Conservation (phyloP, 1,284 basidiomycete species). For the Phellopilus nigrolimitatus region DNA sequence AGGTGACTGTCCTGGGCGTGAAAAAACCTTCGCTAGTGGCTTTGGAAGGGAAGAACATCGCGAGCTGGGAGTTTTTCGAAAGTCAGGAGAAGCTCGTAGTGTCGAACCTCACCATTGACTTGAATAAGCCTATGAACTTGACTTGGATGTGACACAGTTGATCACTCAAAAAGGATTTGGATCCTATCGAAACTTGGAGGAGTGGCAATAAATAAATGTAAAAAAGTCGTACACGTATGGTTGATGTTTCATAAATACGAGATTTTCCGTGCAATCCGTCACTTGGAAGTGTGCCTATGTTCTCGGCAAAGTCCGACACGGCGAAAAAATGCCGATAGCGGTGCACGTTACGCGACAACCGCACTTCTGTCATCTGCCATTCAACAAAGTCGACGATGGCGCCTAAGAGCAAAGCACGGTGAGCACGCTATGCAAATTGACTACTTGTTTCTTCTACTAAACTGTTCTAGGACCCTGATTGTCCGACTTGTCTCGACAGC, state of each 20-base stretch:
- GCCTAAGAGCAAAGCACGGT: not conserved
- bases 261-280: too few species aligned
- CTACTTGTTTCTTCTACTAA: not conserved
- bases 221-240: too few species aligned
- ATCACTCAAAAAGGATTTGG: too few species aligned
- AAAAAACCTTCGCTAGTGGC: constrained; percentile 31
- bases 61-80: constrained; percentile 33
- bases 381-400: not conserved
- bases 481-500: constrained; percentile 86
- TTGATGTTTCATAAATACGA: too few species aligned
- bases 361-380: too few species aligned
- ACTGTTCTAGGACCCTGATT: constrained; percentile 57
- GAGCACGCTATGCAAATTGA: not conserved
- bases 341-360: too few species aligned
- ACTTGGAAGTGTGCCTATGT: too few species aligned
- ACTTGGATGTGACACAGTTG: not conserved
- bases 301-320: too few species aligned
- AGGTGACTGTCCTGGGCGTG: constrained; percentile 48
- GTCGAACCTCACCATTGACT: not conserved
- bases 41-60: constrained; percentile 29
- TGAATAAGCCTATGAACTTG: not conserved
- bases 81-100: constrained; percentile 33
- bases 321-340: too few species aligned
- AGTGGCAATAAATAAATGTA: too few species aligned
- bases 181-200: too few species aligned